These are phyloP conservation scores for Cercospora sojina DNA, from an alignment of 2,329 filamentous ascomycete genomes.

Conservation along the genomic window DNA sequence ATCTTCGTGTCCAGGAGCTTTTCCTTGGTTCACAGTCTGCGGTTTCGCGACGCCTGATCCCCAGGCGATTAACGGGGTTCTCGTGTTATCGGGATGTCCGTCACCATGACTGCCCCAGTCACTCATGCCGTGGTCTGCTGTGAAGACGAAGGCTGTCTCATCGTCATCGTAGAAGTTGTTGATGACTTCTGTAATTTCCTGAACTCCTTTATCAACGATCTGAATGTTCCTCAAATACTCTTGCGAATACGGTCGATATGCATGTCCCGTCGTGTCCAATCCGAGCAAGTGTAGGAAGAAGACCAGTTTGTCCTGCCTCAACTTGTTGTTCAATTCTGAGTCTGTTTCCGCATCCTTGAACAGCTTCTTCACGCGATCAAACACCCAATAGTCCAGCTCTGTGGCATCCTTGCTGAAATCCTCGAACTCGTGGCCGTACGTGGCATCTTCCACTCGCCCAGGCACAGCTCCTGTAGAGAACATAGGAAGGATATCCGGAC, in stretches of 20 bases:
- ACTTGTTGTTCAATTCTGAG: slow-evolving; percentile 66
- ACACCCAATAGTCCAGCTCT: slow-evolving; percentile 88
- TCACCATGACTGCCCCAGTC: slow-evolving; percentile 99
- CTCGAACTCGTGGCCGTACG: slow-evolving; percentile 79
- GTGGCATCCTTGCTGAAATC: slow-evolving; percentile 84
- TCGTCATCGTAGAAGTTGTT: slow-evolving; percentile 79
- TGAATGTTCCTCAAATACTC: slow-evolving; percentile 96
- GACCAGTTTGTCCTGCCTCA: slow-evolving; percentile 82
- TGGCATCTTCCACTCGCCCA: slow-evolving; percentile 82
- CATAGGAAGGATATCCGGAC: slow-evolving; percentile 96
- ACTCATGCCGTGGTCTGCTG: slow-evolving; percentile 97
- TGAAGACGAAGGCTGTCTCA: slow-evolving; percentile 93
- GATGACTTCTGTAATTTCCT: slow-evolving; percentile 77
- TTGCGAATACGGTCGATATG: slow-evolving; percentile 84
- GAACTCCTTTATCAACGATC: slow-evolving; percentile 84
- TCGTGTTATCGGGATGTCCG: slow-evolving; percentile 93
- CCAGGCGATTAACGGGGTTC: slow-evolving; percentile 90
- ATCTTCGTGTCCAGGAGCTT: slow-evolving; percentile 82
- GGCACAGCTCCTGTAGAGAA: slow-evolving; percentile 90
- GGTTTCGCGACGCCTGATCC: slow-evolving; percentile 85
- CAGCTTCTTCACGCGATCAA: slow-evolving; percentile 84
- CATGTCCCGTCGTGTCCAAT: slow-evolving; percentile 85
- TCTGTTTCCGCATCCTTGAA: slow-evolving; percentile 80
- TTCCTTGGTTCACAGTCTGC: slow-evolving; percentile 52
- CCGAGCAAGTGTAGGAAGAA: slow-evolving; percentile 95